Evolutionary conservation across 2,329 filamentous ascomycete genomes (phyloP).

Genomic region (Diaporthe nobilis): DNA sequence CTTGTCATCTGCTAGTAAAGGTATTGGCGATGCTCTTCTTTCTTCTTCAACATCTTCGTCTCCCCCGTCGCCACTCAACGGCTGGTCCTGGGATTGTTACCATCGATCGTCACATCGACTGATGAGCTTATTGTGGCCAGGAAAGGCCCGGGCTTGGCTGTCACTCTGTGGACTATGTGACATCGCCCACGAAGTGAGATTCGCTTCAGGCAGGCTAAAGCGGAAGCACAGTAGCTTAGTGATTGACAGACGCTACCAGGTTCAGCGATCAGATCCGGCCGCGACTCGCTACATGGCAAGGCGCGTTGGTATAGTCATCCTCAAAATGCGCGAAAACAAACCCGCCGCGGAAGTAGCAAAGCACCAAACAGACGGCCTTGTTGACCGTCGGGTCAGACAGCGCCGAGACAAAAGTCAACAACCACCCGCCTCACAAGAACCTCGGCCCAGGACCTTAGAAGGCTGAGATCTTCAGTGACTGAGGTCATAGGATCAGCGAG

Average conservation of each 20-base stretch:
- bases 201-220: conserved; percentile 6
- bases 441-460: conserved; percentile 14
- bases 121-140: conserved; percentile 24
- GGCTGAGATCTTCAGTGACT: conserved; percentile 14
- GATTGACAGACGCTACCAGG: conserved; percentile 24
- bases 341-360: conserved; percentile 3
- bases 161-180: conserved; percentile 13
- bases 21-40: not conserved
- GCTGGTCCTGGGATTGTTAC: conserved; percentile 3
- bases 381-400: conserved; percentile 24
- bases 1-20: not conserved
- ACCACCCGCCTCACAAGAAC: not conserved
- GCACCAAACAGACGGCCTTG: not conserved
- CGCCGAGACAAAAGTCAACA: conserved; percentile 16
- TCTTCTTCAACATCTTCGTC: not conserved
- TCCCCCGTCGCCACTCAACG: not conserved
- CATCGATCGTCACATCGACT: conserved; percentile 31
- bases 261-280: conserved; percentile 7
- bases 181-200: conserved; percentile 20
- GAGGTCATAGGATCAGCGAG: conserved; percentile 33
- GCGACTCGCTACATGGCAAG: not conserved
- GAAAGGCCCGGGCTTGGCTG: conserved; percentile 8
- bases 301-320: not conserved
- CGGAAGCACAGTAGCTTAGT: conserved; percentile 24
- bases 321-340: conserved; percentile 7